Base-by-base conservation (phyloP, 208 protist species). In the Acanthamoeba polyphaga region DNA sequence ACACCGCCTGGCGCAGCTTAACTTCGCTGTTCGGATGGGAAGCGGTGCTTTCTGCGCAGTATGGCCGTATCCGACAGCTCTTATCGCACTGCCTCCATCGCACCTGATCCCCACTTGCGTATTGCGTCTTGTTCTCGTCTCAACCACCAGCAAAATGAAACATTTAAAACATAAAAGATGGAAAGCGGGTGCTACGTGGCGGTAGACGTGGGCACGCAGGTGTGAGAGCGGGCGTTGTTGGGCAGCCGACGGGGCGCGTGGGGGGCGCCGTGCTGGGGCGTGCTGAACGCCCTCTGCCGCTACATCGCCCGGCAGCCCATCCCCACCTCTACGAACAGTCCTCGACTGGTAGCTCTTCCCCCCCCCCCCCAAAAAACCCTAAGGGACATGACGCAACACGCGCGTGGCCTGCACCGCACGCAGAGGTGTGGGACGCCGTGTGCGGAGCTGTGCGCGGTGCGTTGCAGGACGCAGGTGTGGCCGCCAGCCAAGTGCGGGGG, bases 381-480 rank as follows among this genome's bases (percentile, higher is more conserved):
- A n/a, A n/a, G n/a, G n/a, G n/a, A n/a, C n/a, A n/a, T n/a, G n/a
- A n/a, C n/a, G n/a, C n/a, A n/a, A n/a, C 24, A 38, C 38, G 38
- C 58, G 22, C 13, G 60, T 66, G 60, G 60, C 7, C 22, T 49
- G n/a, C 29, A 13, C 22, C 66, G 29, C 66, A n/a, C 66, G 43
- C 74, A 82, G 74, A 82, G 74, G 74, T 82, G 74, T 82, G 74
- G 74, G 74, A 82, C 17, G 74, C 74, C 24, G 74, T 82, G 34
- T 82, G 74, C 74, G 32, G 43, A 3, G 74, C 74, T 0, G 74
- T 82, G 74, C 32, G 46, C 3, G 74, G 43, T 55, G 74, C 74
- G 24, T 13, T 82, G 34, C 38, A 82, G 38, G 74, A 82, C 46
- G 74, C 74, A 5, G 74, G 34, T 4, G 74, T 82, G 43, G 74